These are phyloP conservation scores for Juglanconis juglandina DNA, from an alignment of 2,329 filamentous ascomycete genomes.

Conservation along the genomic window DNA sequence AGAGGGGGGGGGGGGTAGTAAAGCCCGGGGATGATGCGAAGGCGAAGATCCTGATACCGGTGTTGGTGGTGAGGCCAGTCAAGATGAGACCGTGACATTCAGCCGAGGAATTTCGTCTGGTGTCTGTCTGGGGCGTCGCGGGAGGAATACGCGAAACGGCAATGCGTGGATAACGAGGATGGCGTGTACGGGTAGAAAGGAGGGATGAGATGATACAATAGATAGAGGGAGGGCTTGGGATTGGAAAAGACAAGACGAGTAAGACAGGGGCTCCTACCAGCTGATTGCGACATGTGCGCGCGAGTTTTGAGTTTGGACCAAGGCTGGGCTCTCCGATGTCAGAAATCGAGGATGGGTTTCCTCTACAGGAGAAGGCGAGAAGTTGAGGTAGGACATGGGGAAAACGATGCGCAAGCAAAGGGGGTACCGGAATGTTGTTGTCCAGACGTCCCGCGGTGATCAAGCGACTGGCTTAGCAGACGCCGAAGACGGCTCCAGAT, in stretches of 20 bases:
- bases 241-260: neutral
- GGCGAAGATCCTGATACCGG: neutral
- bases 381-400: too few relatives aligned
- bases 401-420: too few relatives aligned
- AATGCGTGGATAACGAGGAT: neutral
- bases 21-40: too few relatives aligned
- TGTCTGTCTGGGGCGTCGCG: neutral
- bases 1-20: too few relatives aligned
- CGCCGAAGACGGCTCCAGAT: too few relatives aligned
- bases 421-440: too few relatives aligned
- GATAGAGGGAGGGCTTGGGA: slow-evolving; percentile 1
- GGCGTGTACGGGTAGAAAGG: neutral
- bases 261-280: neutral
- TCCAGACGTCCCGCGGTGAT: neutral
- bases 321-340: neutral
- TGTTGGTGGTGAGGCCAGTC: neutral
- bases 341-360: neutral
- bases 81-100: neutral
- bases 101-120: neutral
- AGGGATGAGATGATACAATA: neutral
- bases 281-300: neutral
- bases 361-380: neutral
- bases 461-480: neutral
- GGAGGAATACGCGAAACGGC: neutral
- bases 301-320: neutral